These are phyloP conservation scores for Vaccinium corymbosum DNA, from an alignment of 148 eudicot species.

Conservation along the genomic window DNA sequence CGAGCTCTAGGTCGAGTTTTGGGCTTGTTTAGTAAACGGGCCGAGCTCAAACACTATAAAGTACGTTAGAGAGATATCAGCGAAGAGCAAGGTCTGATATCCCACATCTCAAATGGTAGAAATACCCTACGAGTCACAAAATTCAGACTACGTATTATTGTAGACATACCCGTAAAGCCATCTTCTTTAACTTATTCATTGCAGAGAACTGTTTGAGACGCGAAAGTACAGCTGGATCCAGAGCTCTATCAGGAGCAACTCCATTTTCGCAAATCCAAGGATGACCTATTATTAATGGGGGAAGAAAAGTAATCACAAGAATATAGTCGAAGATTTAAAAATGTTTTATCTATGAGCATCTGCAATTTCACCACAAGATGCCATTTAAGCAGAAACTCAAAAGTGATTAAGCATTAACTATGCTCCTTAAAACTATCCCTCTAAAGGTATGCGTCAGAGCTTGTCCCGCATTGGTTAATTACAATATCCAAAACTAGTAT, in stretches of 20 bases:
- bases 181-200: constrained; percentile 95
- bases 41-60: not conserved
- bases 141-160: not conserved
- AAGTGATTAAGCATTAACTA: not conserved
- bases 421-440: not conserved
- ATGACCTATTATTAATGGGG: constrained; percentile 50
- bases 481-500: too few species aligned
- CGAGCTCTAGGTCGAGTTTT: too few species aligned
- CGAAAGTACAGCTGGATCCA: constrained; percentile 94
- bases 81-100: not conserved
- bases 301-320: not conserved
- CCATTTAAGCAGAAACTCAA: constrained; percentile 6
- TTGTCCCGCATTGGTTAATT: too few species aligned
- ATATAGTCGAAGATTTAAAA: not conserved
- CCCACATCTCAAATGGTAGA: constrained; percentile 4
- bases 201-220: constrained; percentile 95
- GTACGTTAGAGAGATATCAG: not conserved
- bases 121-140: not conserved
- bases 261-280: constrained; percentile 99
- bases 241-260: constrained; percentile 92
- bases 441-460: not conserved
- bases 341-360: not conserved
- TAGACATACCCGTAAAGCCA: constrained; percentile 89
- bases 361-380: not conserved
- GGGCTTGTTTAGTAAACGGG: too few species aligned